phyloP scores from a whole-genome alignment of 371 early-diverging fungal species.

The Thermomucor indicae-seudaticae region DNA sequence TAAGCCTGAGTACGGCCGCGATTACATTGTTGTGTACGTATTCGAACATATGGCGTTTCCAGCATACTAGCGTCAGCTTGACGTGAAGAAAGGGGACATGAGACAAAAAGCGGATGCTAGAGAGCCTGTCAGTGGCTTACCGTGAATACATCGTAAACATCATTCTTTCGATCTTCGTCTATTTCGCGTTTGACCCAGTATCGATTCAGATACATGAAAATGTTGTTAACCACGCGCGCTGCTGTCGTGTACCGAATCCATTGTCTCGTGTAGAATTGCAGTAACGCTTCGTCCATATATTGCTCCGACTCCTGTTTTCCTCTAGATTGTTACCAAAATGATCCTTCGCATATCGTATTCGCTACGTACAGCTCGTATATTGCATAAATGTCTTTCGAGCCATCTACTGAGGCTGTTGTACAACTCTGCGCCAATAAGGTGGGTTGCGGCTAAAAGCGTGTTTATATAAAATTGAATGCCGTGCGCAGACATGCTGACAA shows the following conservation, averaged over 20 bases:
- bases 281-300: conserved; percentile 73
- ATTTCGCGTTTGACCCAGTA: conserved; percentile 96
- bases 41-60: conserved; percentile 86
- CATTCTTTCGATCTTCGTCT: conserved; percentile 84
- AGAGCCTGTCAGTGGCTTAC: conserved; percentile 38
- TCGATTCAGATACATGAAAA: conserved; percentile 93
- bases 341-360: not conserved
- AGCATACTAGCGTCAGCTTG: conserved; percentile 80
- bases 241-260: conserved; percentile 89
- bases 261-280: conserved; percentile 83
- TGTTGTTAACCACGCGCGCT: conserved; percentile 80
- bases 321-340: not conserved
- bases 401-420: conserved; percentile 73
- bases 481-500: not conserved
- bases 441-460: conserved; percentile 61
- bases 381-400: conserved; percentile 67
- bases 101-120: not conserved
- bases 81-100: not conserved
- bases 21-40: conserved; percentile 75
- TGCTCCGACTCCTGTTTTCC: conserved; percentile 50
- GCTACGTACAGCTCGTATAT: conserved; percentile 27
- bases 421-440: conserved; percentile 82
- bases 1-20: conserved; percentile 77
- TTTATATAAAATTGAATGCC: no score
- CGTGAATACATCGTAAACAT: conserved; percentile 91